Base-by-base conservation (phyloP, 106 monocot genomes). In the Apostasia shenzhenica region DNA sequence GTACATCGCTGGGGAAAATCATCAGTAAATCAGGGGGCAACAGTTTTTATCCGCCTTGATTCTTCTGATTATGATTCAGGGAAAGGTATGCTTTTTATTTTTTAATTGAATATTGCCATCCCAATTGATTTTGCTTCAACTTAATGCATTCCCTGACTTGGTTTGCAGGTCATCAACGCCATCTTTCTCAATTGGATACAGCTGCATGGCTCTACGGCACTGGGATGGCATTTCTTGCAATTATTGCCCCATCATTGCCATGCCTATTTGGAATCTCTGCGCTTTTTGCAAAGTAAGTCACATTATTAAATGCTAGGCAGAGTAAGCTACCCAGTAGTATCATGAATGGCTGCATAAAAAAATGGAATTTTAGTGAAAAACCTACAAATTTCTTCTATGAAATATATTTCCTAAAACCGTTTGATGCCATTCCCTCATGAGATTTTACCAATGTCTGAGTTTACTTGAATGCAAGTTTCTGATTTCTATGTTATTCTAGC, bases 241-340 rank as follows among this genome's bases (percentile, higher is more conserved):
- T 89, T 68, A 39, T 72, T 61, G 69, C 68, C 45, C 89, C 85
- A 39, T 84, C 84, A 45, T 66, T 92, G 69, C 97, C 97, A 52
- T 70, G 67, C 68, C 49, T 92, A 13, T 74, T 92, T 54, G 97
- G 97, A 41, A 75, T 97, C n/a, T 83, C 86, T 73, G 86, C 97
- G 69, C 85, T 97, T 58, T 92, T 97, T 77, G 63, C 89, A 49
- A 97, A 84, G 97, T 91, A 81, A 61, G 51, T 26, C 26, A 26
- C 26, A 26, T 26, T 26, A 26, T 26, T 26, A 26, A 26, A 26
- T 26, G 26, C 26, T 26, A 26, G 26, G 26, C 26, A 26, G 26
- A 26, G 0, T 26, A 26, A 26, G 26, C 26, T 26, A 26, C 26
- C 26, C 26, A 26, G 26, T 26, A 26, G 26, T 26, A 26, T 26